Evolutionary conservation across 2,329 filamentous ascomycete genomes (phyloP), one percentile per base, ranked within the genome.

Genomic region (Diaporthe vexans): DNA sequence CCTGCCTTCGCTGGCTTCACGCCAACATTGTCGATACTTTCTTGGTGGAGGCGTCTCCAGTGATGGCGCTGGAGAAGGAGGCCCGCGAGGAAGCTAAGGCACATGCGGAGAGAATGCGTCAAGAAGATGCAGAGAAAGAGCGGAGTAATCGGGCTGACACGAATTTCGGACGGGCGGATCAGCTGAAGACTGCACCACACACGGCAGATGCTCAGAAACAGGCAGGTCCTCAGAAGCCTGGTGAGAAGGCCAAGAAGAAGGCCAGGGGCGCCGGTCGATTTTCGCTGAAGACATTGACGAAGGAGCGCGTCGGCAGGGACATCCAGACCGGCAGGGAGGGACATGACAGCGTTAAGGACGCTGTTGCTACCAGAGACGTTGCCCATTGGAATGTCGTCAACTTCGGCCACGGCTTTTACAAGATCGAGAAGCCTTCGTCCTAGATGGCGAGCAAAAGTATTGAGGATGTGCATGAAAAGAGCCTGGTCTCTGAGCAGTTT

Each of bases 1-100:
- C 78, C 0, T 80, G 83, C 0, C 78, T 90, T 75, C 81, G 87
- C n/a, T 88, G 86, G 86, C 84, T 87, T 17, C 88, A 89, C 76
- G 71, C 72, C 0, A 73, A 76, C 0, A 79, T 89, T 0, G 80
- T 89, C 24, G 88, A 90, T 77, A 88, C 87, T 0, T 78, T 82
- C n/a, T 35, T 84, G 3, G 74, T 84, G 17, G 83, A 84, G 24
- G 61, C 57, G 6, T 48, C 63, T 10, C 69, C 69, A 70, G 78
- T 74, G 4, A 73, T 70, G 69, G 76, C 73, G 46, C 77, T 77
- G 56, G 73, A 78, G 73, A 75, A 74, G 46, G 75, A 75, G 40
- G 73, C 74, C 9, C 71, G 74, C n/a, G 59, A 77, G 21, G 52
- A 76, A 58, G 67, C 35, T 54, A 24, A 29, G 33, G 35, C 46